phyloP scores from a whole-genome alignment of 805 yeast genomes.

The Candida coquimbonensis region DNA sequence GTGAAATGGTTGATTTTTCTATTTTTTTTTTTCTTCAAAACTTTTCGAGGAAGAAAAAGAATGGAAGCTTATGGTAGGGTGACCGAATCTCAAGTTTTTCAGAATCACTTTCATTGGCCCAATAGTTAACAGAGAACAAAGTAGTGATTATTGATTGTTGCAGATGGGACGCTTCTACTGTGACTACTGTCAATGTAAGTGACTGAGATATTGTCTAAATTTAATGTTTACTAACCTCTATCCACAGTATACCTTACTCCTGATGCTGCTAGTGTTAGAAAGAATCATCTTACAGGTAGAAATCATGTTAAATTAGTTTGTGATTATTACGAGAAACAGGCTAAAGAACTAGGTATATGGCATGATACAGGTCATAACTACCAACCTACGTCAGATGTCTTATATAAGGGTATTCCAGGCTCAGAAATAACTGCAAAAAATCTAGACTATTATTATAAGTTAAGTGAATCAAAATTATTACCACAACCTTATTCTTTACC shows the following conservation, averaged over 20 bases:
- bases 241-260: conserved; percentile 63
- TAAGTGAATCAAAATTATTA: conserved; percentile 12
- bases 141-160: no score
- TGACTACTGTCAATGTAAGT: conserved; percentile 65
- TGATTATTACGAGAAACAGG: conserved; percentile 57
- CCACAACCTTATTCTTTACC: conserved; percentile 23
- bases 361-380: conserved; percentile 20
- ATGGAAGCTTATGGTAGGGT: no score
- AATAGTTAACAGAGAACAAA: no score
- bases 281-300: conserved; percentile 70
- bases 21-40: not conserved
- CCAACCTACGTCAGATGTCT: conserved; percentile 13
- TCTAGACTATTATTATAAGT: conserved; percentile 15
- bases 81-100: no score
- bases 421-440: not conserved
- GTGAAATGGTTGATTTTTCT: not conserved
- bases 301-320: conserved; percentile 68
- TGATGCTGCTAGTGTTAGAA: conserved; percentile 80
- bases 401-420: conserved; percentile 29
- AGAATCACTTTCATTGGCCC: conserved; percentile 1
- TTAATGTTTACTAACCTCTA: conserved; percentile 2
- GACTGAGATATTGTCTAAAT: not conserved
- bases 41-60: not conserved
- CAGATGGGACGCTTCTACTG: conserved; percentile 70
- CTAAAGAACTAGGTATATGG: conserved; percentile 28